These are phyloP conservation scores for Lentithecium fluviatile DNA, from an alignment of 495 filamentous ascomycete genomes.

Conservation along the genomic window DNA sequence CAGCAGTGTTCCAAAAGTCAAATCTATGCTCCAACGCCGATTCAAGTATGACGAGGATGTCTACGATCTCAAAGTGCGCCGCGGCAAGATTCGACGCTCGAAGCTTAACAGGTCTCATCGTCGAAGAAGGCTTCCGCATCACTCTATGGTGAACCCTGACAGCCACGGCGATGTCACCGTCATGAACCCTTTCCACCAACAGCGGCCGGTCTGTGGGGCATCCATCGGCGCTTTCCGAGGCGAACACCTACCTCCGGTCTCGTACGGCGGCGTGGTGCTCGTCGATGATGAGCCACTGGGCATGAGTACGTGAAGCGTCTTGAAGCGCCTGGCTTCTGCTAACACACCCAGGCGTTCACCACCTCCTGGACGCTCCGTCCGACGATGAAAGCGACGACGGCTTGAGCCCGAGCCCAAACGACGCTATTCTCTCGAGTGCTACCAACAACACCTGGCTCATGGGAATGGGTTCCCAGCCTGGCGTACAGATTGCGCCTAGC, in stretches of 20 bases:
- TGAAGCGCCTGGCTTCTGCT: too few relatives aligned
- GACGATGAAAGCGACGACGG: conserved; percentile 43
- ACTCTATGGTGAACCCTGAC: conserved; percentile 35
- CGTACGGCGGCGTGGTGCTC: conserved; percentile 81
- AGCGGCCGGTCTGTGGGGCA: conserved; percentile 76
- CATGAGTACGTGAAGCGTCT: conserved; percentile 53
- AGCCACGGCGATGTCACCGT: conserved; percentile 30
- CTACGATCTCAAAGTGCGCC: conserved; percentile 48
- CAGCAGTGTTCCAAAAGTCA: conserved; percentile 44
- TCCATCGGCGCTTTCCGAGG: conserved; percentile 89
- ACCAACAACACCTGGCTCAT: conserved; percentile 30
- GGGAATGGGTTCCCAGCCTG: conserved; percentile 32
- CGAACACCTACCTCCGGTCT: conserved; percentile 82
- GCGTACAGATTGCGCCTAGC: conserved; percentile 21
- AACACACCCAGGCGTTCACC: conserved; percentile 62
- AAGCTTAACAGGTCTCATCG: conserved; percentile 30
- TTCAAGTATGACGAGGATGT: conserved; percentile 43
- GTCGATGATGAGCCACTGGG: conserved; percentile 82
- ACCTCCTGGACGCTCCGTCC: conserved; percentile 84
- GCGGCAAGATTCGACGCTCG: conserved; percentile 45
- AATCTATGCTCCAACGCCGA: conserved; percentile 39
- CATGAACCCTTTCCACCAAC: conserved; percentile 66
- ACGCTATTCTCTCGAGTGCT: conserved; percentile 30
- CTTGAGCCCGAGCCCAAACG: conserved; percentile 18
- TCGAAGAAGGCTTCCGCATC: conserved; percentile 33